These are phyloP conservation scores for Boletus rubroflammeus DNA, from an alignment of 768 basidiomycete genomes.

Conservation along the genomic window DNA sequence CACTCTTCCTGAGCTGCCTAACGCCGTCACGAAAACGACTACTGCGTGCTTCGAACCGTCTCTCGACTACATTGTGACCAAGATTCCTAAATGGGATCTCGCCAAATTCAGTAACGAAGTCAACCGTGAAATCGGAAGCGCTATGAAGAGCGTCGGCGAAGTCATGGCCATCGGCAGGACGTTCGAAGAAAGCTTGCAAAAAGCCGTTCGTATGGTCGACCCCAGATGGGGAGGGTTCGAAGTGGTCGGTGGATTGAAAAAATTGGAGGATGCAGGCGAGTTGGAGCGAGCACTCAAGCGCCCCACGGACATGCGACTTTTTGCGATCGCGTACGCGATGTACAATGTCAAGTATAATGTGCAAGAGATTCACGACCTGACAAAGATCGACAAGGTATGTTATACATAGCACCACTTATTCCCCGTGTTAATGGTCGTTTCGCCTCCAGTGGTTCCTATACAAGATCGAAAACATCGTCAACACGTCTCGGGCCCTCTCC, in stretches of 20 bases:
- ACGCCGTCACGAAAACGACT: conserved; percentile 98
- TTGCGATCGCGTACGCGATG: conserved; percentile 98
- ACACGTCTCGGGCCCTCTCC: conserved; percentile 74
- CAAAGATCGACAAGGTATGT: conserved; percentile 92
- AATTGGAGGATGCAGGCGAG: conserved; percentile 62
- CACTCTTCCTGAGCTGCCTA: conserved; percentile 95
- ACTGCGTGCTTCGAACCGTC: conserved; percentile 99
- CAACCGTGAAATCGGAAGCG: conserved; percentile 89
- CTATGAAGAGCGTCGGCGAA: conserved; percentile 99
- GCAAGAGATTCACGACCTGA: conserved; percentile 85
- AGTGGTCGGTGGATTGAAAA: conserved; percentile 84
- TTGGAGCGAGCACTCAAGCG: conserved; percentile 72
- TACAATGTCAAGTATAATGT: conserved; percentile 89
- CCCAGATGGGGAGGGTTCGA: conserved; percentile 97
- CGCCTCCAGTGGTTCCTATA: conserved; percentile 85
- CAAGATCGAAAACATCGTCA: conserved; percentile 98
- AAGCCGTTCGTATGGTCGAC: conserved; percentile 96
- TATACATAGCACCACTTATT: background rate
- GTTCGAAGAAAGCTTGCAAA: conserved; percentile 97
- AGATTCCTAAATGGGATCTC: conserved; percentile 99
- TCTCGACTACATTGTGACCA: conserved; percentile 98
- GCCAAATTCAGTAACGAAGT: conserved; percentile 96
- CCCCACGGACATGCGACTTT: conserved; percentile 94
- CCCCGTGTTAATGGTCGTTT: background rate
- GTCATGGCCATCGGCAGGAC: conserved; percentile 99